Base-by-base conservation (phyloP, 768 basidiomycete species). In the Pulveroboletus sp. region DNA sequence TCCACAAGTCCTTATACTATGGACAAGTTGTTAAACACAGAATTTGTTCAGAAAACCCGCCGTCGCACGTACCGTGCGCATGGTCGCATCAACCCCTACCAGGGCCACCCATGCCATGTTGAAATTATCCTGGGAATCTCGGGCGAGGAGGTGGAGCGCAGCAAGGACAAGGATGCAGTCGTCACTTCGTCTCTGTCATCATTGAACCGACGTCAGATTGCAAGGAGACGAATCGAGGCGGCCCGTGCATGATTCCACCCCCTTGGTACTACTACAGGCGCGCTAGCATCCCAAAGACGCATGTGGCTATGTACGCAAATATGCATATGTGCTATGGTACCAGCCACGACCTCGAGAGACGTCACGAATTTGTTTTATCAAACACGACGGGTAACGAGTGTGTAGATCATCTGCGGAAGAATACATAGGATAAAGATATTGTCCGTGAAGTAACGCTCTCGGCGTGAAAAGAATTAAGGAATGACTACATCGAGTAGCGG, bases 31-130 rank as follows among this genome's bases (percentile, higher is more conserved):
- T 45, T 35, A 39, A 58, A 24, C 41, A 33, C 46, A 37, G 11
- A 21, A 33, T 51, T 28, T 31, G n/a, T 8, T 18, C 49, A 92
- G 89, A 96, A 96, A 89, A 94, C 91, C 70, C 93, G 93, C 72
- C 92, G 96, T 69, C 92, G 96, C 69, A 99, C 96, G 58, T 98
- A 96, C 83, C 92, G 96, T 73, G 91, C 90, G 39, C 93, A 94
- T 64, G 92, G 92, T 82, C 87, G 92, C 51, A 94, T 93, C 74
- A 99, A 99, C 76, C 95, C 96, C 32, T 98, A 97, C 83, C 92
- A 96, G 73, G 95, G 95, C 38, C 91, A 93, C 74, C 96, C 96
- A 37, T 88, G 86, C 71, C 96, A 98, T 66, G 86, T 98, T 57
- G 95, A 98, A 70, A 83, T 93, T 68, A 92, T 98, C 69, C 84